Base-by-base conservation (phyloP, 75 land plant species). In the Isoetes taiwanensis region DNA sequence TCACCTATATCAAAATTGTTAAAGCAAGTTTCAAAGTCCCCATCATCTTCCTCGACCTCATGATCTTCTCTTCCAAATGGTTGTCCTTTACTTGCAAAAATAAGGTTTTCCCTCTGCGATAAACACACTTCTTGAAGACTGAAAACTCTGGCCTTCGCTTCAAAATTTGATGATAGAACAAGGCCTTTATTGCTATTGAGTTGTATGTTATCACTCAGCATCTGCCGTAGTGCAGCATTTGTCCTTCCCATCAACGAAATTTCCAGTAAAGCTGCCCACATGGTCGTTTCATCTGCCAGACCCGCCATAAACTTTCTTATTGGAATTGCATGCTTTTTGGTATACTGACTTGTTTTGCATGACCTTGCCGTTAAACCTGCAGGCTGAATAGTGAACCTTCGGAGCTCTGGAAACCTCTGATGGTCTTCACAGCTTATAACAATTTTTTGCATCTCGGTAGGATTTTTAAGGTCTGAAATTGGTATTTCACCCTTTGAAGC, bases 61-160 rank as follows among this genome's bases (percentile, higher is more conserved):
- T n/a, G n/a, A n/a, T n/a, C n/a, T n/a, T n/a, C 25, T 31, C 54
- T 67, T 64, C 70, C 59, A 35, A 20, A 34, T 30, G 32, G 46
- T 61, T 67, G 46, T 30, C 23, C 12, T 24, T 24, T 70, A 3
- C 28, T 58, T 57, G 63, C 33, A 30, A 35, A 28, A 1, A 52
- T 2, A 21, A 65, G 42, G 28, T 37, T 65, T 65, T 53, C 46
- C 34, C 52, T 64, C 10, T 64, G 74, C 16, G 10, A 34, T 25
- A 57, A 28, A 67, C 62, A 64, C 74, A 71, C 65, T 10, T 66
- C 41, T 25, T 57, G 56, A 54, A 57, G 38, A 14, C 58, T 39
- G 3, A 66, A 37, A 10, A 29, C n/a, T 21, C 27, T 64, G 63
- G 58, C 52, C 20, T 54, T 41, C 34, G 32, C 58, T 59, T 64